These are phyloP conservation scores for Diaporthe sp. DNA, from an alignment of 2,329 filamentous ascomycete species.

Conservation along the genomic window DNA sequence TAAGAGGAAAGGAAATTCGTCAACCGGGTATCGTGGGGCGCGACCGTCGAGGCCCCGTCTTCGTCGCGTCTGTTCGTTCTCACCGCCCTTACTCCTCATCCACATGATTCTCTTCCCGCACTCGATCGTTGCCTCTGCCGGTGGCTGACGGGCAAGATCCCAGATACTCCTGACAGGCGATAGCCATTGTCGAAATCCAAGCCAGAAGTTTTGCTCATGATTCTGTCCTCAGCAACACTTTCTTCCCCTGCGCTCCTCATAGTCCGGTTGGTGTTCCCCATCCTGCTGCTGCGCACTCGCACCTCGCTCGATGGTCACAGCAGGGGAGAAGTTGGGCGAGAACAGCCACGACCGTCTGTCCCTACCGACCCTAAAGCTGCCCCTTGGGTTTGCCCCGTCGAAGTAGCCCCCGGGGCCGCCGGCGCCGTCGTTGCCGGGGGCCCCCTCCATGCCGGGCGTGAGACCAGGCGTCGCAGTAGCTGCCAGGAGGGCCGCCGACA, in stretches of 20 bases:
- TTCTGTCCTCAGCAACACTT: slow-evolving; percentile 37
- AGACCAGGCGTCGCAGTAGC: slow-evolving; percentile 65
- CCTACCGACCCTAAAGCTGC: slow-evolving; percentile 69
- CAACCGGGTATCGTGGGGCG: slow-evolving; percentile 31
- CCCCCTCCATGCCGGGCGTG: slow-evolving; percentile 59
- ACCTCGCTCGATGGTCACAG: slow-evolving; percentile 61
- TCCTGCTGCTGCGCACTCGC: slow-evolving; percentile 40
- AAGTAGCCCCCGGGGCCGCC: slow-evolving; percentile 56
- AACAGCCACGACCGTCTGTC: slow-evolving; percentile 75
- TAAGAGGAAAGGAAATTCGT: slow-evolving; percentile 11
- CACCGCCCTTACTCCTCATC: neutral
- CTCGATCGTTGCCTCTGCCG: neutral
- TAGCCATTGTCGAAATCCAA: neutral
- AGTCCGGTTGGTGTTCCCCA: slow-evolving; percentile 45
- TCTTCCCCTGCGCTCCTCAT: slow-evolving; percentile 35
- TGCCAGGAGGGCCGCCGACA: slow-evolving; percentile 69
- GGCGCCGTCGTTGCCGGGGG: slow-evolving; percentile 37
- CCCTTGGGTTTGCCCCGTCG: slow-evolving; percentile 60
- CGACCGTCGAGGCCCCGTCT: slow-evolving; percentile 12
- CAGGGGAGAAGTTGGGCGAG: slow-evolving; percentile 64
- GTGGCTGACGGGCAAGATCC: too few species aligned
- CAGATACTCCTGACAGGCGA: neutral
- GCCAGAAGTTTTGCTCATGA: neutral
- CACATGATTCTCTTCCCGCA: neutral
- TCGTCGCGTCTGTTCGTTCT: neutral